Evolutionary conservation across 2,329 filamentous ascomycete genomes (phyloP).

Genomic region (Diaporthe sp.): DNA sequence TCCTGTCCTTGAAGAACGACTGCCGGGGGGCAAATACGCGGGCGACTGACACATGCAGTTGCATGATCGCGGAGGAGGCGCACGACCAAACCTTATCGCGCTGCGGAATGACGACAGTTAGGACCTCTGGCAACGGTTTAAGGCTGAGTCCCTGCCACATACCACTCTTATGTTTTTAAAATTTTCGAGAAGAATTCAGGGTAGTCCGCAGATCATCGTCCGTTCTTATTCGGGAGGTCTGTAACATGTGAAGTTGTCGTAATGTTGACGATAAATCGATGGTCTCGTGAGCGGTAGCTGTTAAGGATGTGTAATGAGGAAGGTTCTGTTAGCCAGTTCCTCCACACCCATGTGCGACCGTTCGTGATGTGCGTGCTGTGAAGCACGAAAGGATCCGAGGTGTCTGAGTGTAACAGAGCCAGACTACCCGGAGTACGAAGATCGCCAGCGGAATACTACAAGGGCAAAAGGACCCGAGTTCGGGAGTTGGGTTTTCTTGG

Average conservation of each 20-base stretch:
- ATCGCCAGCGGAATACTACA: background rate
- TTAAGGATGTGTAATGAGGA: background rate
- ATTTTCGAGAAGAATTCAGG: background rate
- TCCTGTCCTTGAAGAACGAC: background rate
- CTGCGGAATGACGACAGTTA: constrained; percentile 21
- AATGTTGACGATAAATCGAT: background rate
- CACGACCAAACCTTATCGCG: constrained; percentile 25
- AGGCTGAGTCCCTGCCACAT: constrained; percentile 23
- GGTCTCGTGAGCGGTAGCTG: background rate
- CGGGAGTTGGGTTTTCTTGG: background rate
- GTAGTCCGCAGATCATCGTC: constrained; percentile 7
- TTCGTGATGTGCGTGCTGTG: background rate
- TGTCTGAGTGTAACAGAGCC: too few relatives aligned
- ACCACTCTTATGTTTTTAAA: background rate
- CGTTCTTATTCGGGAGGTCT: background rate
- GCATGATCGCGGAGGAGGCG: constrained; percentile 23
- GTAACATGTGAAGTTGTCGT: constrained; percentile 1
- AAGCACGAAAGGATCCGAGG: background rate
- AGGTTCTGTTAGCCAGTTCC: background rate
- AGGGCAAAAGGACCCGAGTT: background rate
- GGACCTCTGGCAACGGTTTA: constrained; percentile 5
- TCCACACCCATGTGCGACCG: background rate
- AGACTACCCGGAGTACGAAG: background rate
- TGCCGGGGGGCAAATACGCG: constrained; percentile 6
- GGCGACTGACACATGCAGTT: constrained; percentile 21